Conservation (phyloP, 495 filamentous ascomycete genomes). For the Podospora tetraspora region DNA sequence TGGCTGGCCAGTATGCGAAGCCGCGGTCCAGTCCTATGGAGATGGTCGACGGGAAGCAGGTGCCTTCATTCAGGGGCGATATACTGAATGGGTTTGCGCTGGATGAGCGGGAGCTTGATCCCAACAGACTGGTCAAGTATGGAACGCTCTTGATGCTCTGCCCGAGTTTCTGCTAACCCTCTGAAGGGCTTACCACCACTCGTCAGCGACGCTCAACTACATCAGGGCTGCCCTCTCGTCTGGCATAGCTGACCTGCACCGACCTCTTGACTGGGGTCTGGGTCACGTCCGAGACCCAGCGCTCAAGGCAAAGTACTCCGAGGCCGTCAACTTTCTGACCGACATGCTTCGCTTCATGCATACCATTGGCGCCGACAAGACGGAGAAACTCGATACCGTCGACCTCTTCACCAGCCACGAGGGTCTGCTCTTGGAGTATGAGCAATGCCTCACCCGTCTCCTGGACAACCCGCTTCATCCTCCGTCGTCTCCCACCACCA, state of each 20-base stretch:
- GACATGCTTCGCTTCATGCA: conserved; percentile 94
- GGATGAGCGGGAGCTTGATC: conserved; percentile 71
- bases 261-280: conserved; percentile 89
- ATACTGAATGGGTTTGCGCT: conserved; percentile 84
- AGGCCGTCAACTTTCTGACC: conserved; percentile 76
- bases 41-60: conserved; percentile 67
- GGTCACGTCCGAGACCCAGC: conserved; percentile 83
- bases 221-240: conserved; percentile 75
- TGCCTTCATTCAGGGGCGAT: conserved; percentile 89
- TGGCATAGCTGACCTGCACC: conserved; percentile 89
- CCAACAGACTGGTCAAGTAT: conserved; percentile 68
- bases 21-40: conserved; percentile 87
- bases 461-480: conserved; percentile 56
- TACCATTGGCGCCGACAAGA: conserved; percentile 85
- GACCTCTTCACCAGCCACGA: conserved; percentile 95
- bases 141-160: not conserved
- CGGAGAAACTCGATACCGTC: conserved; percentile 81
- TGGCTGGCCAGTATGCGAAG: conserved; percentile 97
- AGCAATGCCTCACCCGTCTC: conserved; percentile 73
- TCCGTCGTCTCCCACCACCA: conserved; percentile 15
- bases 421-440: conserved; percentile 90
- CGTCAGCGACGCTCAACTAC: conserved; percentile 88
- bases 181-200: conserved; percentile 83
- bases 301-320: conserved; percentile 77
- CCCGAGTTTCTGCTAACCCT: conserved; percentile 5